Base-by-base conservation (phyloP, 1,284 basidiomycete genomes). In the Athelia sp. region DNA sequence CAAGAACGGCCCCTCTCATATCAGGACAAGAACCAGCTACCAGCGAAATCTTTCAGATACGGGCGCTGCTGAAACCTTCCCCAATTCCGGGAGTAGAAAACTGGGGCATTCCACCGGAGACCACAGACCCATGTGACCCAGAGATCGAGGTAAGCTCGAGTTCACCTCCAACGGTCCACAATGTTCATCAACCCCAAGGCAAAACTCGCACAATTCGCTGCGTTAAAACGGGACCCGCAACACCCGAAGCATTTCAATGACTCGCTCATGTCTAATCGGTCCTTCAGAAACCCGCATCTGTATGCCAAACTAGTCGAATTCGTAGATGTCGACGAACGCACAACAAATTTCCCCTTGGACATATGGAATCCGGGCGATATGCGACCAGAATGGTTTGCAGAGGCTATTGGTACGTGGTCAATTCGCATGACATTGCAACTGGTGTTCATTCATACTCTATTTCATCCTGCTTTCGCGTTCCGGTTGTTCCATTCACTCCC, bases 211-310 rank as follows among this genome's bases (percentile, higher is more conserved):
- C 84, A 87, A 52, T 98, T 89, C 60, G 79, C 82, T 51, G 63
- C 71, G 4, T 78, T 93, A 50, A 96, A 93, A 65, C 71, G 62
- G 45, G 75, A 84, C 54, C 62, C 76, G 2, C 56, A 54, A 3
- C 76, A 81, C 50, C 81, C 87, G n/a, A 85, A 85, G 54, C 94
- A 97, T 63, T 98, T 97, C 72, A 98, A 98, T 65, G 90, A 93
- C 63, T 90, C 90, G 1, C 79, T 99, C 31, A 88, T 95, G 81
- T 78, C 83, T 8, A 93, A 89, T 56, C 85, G 91, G 22, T 82
- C 91, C 0, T 98, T 98, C 68, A 85, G 92, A 23, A 98, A 99
- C 61, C 96, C 96, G 0, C 90, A 97, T 63, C 81, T 98, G 11
- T 96, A 96, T 65, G 76, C 89, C 3, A 92, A 94, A 58, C 81